These are phyloP conservation scores for Marasmius fiardii DNA, from an alignment of 1,284 basidiomycete species.

Conservation along the genomic window DNA sequence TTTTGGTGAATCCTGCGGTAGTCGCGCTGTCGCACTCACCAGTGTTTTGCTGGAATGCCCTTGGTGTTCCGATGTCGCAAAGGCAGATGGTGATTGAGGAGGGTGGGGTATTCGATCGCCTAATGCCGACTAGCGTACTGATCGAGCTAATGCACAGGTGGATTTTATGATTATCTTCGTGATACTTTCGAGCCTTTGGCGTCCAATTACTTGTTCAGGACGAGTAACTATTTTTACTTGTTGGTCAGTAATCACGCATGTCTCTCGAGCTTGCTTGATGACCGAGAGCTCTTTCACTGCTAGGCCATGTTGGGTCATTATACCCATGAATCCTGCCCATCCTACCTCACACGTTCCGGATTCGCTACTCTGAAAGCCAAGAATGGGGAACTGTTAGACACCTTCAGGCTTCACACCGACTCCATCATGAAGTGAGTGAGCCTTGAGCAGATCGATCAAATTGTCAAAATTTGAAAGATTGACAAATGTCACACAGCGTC, in stretches of 20 bases:
- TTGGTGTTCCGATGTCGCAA: conserved; percentile 80
- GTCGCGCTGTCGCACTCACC: conserved; percentile 61
- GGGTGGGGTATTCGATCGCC: conserved; percentile 33
- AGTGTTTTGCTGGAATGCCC: conserved; percentile 79
- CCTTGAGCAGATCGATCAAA: no score
- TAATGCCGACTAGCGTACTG: neutral
- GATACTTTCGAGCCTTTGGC: conserved; percentile 69
- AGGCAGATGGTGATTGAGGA: conserved; percentile 62
- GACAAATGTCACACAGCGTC: conserved; percentile 40
- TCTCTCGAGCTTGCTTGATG: neutral
- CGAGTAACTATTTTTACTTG: conserved; percentile 69
- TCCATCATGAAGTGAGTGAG: conserved; percentile 70
- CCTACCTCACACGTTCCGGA: conserved; percentile 68
- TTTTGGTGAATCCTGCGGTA: conserved; percentile 66
- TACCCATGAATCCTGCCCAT: conserved; percentile 66
- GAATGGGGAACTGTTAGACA: conserved; percentile 47
- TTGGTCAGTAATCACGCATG: conserved; percentile 39
- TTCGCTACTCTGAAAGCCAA: conserved; percentile 55
- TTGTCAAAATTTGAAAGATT: no score
- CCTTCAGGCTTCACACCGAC: conserved; percentile 78
- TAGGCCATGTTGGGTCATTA: conserved; percentile 65
- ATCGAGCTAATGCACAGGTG: conserved; percentile 23
- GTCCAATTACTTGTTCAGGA: conserved; percentile 45
- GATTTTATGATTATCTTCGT: conserved; percentile 52
- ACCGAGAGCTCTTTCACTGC: neutral